Base-by-base conservation (phyloP, 148 eudicot species). In the Rhododendron vialii region DNA sequence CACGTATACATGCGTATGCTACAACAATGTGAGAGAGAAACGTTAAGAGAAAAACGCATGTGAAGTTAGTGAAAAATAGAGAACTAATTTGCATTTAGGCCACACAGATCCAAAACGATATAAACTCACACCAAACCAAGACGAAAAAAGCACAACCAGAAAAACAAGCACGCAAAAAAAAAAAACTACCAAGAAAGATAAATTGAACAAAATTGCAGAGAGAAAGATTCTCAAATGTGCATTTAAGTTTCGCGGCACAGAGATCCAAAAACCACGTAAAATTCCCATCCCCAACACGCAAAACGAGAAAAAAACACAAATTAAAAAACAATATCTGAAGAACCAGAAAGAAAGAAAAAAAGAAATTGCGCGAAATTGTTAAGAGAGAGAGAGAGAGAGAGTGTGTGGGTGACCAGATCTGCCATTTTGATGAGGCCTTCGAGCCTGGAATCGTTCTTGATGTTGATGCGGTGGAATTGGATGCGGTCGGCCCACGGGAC, bases 401-500 rank as follows among this genome's bases (percentile, higher is more conserved):
- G 73, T 17, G n/a, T 8, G 50, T n/a, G 83, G 69, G 30, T 91
- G n/a, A 97, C 99, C 90, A 97, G 95, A 93, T 97, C 98, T 36
- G 99, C 90, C 94, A 93, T 93, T 88, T 94, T 96, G 86, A 97
- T 92, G 87, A 97, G 98, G 69, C 98, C 99, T 91, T 97, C 98
- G 33, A 97, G 99, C 63, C 99, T 92, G 65, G 99, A 94, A 79
- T 97, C 99, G 80, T 94, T 92, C 92, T 96, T 96, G 84, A 96
- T 95, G 85, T 96, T 96, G 81, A 97, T 85, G 4, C 98, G 94
- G 86, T 95, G 98, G 83, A 97, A 97, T 74, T 92, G 93, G 86
- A 97, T 95, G 41, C 99, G 95, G 18, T 73, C 93, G 69, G 86
- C 79, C 93, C 93, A 94, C 38, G 96, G 95, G 13, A 79, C 89